These are phyloP conservation scores for Ophiostoma tasmaniense DNA, from an alignment of 2,329 filamentous ascomycete species.

Conservation along the genomic window DNA sequence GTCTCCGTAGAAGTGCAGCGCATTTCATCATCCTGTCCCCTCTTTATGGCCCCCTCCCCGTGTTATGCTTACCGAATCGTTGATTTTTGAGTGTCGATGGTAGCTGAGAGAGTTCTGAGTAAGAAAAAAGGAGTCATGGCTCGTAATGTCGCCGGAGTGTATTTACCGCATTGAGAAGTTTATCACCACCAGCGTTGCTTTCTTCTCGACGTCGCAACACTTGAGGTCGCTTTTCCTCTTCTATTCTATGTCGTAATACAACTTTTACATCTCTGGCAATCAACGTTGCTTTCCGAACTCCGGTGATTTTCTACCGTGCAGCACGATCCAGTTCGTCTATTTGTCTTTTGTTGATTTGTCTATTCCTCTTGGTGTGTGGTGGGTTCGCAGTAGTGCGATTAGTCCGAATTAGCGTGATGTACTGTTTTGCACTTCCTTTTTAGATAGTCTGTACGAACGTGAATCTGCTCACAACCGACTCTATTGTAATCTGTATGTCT, in stretches of 20 bases:
- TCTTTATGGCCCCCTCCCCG: background rate
- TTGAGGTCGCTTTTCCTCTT: background rate
- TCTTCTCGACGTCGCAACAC: background rate
- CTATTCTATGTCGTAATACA: background rate
- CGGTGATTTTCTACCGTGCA: background rate
- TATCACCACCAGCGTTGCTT: background rate
- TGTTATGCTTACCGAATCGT: background rate
- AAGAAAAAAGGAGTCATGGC: no score
- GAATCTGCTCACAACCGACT: background rate
- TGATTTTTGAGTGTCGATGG: background rate
- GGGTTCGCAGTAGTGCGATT: background rate
- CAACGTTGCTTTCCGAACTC: slow-evolving; percentile 7
- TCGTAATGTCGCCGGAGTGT: background rate
- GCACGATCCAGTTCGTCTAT: background rate
- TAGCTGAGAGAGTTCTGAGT: background rate
- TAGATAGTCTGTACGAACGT: background rate
- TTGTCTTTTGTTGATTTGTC: background rate
- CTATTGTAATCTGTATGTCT: background rate
- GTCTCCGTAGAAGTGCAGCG: no score
- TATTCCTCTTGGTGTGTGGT: background rate
- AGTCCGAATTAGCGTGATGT: background rate
- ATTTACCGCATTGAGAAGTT: background rate
- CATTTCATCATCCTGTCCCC: background rate
- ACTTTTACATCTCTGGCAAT: background rate
- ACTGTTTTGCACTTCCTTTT: background rate